phyloP scores from a whole-genome alignment of 176 grass and related monocot species.

The Musa itinerans region DNA sequence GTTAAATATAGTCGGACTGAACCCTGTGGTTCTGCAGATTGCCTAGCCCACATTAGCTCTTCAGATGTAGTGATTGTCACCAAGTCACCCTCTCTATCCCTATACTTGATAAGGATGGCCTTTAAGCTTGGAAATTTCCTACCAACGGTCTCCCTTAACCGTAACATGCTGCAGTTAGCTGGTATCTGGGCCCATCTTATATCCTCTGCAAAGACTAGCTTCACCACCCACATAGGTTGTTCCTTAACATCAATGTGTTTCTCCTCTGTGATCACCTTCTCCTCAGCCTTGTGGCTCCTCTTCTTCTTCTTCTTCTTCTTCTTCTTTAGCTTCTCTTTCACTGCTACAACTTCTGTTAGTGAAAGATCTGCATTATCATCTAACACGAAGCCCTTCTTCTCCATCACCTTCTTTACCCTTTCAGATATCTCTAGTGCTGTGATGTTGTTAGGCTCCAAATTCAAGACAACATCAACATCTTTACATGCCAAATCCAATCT shows the following conservation, averaged over 20 bases:
- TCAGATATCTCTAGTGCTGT: conserved; percentile 65
- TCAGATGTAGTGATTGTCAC: conserved; percentile 75
- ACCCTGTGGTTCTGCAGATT: conserved; percentile 39
- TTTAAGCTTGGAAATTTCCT: conserved; percentile 71
- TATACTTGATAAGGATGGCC: conserved; percentile 71
- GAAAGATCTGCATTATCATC: conserved; percentile 47
- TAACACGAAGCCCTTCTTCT: conserved; percentile 50
- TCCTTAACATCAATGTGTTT: conserved; percentile 26
- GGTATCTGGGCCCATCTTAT: conserved; percentile 82
- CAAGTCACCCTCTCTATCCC: conserved; percentile 85
- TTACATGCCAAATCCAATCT: conserved; percentile 52
- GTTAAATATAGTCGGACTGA: conserved; percentile 59
- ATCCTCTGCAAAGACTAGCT: conserved; percentile 83
- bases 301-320: conserved; percentile 63
- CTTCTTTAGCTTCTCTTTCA: conserved; percentile 57
- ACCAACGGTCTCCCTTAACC: conserved; percentile 51
- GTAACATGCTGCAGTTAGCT: conserved; percentile 44
- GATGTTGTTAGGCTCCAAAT: conserved; percentile 61
- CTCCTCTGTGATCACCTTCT: conserved; percentile 2
- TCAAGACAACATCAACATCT: conserved; percentile 53
- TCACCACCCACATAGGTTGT: conserved; percentile 47
- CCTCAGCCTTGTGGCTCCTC: neutral
- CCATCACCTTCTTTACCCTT: conserved; percentile 54
- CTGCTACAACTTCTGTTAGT: conserved; percentile 36
- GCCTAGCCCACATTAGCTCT: conserved; percentile 71